Percentiles rank a stretch among this genome's conserved stretches.
phyloP scores from a whole-genome alignment of 2,329 filamentous ascomycete species.

The Colletotrichum cuscutae region DNA sequence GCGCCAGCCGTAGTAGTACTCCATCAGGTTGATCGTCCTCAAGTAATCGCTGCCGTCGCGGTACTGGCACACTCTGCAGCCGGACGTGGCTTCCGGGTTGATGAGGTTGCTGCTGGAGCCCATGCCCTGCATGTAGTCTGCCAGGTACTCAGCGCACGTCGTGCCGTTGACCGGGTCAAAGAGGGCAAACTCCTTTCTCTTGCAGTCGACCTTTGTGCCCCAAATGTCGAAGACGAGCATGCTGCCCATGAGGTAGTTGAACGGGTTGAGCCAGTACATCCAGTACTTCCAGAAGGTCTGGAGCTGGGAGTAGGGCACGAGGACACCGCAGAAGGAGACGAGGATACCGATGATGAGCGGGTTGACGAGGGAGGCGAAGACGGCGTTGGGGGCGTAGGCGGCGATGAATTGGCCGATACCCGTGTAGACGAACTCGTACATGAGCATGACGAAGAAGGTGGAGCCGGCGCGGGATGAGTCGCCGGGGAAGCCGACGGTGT shows the following conservation, averaged over 20 bases:
- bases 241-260: slow-evolving; percentile 69
- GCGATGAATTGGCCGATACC: slow-evolving; percentile 72
- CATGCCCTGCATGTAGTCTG: slow-evolving; percentile 58
- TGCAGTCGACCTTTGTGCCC: slow-evolving; percentile 58
- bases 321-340: slow-evolving; percentile 78
- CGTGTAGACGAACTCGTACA: slow-evolving; percentile 70
- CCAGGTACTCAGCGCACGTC: slow-evolving; percentile 69
- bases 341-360: slow-evolving; percentile 67
- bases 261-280: slow-evolving; percentile 58
- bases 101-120: slow-evolving; percentile 62
- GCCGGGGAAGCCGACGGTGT: slow-evolving; percentile 62
- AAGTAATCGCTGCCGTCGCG: slow-evolving; percentile 68
- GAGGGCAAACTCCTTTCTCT: slow-evolving; percentile 57
- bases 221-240: slow-evolving; percentile 64
- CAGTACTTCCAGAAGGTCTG: slow-evolving; percentile 75
- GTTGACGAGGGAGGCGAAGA: slow-evolving; percentile 68
- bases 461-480: slow-evolving; percentile 59
- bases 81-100: slow-evolving; percentile 66
- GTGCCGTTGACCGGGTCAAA: slow-evolving; percentile 61
- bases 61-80: slow-evolving; percentile 72
- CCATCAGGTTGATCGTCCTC: slow-evolving; percentile 65
- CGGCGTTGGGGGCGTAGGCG: slow-evolving; percentile 69
- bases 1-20: slow-evolving; percentile 74
- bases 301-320: slow-evolving; percentile 73
- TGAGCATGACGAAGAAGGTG: slow-evolving; percentile 63